Base-by-base conservation (phyloP, 345 rosid genomes). In the Rhizophora apiculata region DNA sequence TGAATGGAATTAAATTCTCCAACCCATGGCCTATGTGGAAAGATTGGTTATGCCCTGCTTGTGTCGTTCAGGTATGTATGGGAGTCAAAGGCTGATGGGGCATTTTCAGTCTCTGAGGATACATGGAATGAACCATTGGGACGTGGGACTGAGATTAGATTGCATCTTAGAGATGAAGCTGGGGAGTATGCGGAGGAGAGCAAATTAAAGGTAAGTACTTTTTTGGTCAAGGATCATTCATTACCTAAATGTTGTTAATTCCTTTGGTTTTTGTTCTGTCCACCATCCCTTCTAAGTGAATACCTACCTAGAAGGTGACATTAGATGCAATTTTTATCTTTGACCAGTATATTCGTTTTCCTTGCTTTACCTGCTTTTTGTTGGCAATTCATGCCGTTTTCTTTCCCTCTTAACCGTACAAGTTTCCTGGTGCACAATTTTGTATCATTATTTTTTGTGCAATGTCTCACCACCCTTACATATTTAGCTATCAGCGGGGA, bases 61-160 rank as follows among this genome's bases (percentile, higher is more conserved):
- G 24, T 39, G 69, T 18, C 21, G 53, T 65, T 74, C 72, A 95
- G 99, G 85, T 78, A 92, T 70, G 92, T 95, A 4, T 95, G 99
- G 99, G 99, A 95, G 79, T 95, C 99, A 43, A 95, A 88, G 82
- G 98, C 99, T 72, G 98, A 95, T 60, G 99, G 99, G 57, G 96
- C 96, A 70, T 95, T 95, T 75, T 96, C 99, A 56, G 87, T 95
- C 66, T 92, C 99, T 0, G 98, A 95, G 85, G 99, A 95, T 66
- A 87, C 94, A 16, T 95, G 99, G 99, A 95, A 95, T 74, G 99
- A 95, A 48, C 91, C 96, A 31, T 75, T 95, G 37, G 98, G 96
- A 65, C 96, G 98, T 66, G 99, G 99, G 74, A 95, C 99, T 66
- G 99, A 95, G 84, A 90, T 95, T 73, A 90, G 88, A 81, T 68